These are phyloP conservation scores for Vanrija sp. DNA, from an alignment of 1,284 basidiomycete species.

Conservation along the genomic window DNA sequence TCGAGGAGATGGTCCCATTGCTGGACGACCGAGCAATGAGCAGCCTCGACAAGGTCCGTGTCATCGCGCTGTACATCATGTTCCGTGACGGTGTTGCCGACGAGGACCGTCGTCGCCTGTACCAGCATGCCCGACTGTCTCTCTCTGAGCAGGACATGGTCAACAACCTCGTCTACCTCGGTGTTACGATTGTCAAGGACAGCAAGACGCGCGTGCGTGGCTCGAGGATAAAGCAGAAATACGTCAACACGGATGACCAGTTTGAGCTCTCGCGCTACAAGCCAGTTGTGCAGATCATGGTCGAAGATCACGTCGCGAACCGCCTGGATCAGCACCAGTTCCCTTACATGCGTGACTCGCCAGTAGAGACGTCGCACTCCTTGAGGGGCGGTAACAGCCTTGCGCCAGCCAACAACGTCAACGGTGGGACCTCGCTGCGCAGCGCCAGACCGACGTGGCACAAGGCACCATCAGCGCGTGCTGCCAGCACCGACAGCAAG, in stretches of 20 bases:
- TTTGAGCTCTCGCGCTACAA: constrained; percentile 95
- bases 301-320: constrained; percentile 80
- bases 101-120: constrained; percentile 88
- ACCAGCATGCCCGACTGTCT: constrained; percentile 90
- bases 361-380: constrained; percentile 55
- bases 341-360: constrained; percentile 87
- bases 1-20: constrained; percentile 98
- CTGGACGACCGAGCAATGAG: constrained; percentile 75
- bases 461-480: constrained; percentile 48
- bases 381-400: neutral
- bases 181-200: constrained; percentile 74
- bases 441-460: constrained; percentile 78
- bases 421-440: constrained; percentile 59
- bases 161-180: constrained; percentile 79
- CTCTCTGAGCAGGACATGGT: constrained; percentile 91
- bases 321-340: constrained; percentile 75
- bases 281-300: constrained; percentile 74
- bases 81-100: constrained; percentile 95
- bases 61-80: constrained; percentile 94
- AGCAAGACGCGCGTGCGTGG: constrained; percentile 57
- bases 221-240: constrained; percentile 75
- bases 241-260: constrained; percentile 67
- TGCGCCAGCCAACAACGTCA: neutral
- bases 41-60: constrained; percentile 80
- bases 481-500: constrained; percentile 53